phyloP scores from a whole-genome alignment of 495 filamentous ascomycete genomes.

The Aspergillus bertholletiae region DNA sequence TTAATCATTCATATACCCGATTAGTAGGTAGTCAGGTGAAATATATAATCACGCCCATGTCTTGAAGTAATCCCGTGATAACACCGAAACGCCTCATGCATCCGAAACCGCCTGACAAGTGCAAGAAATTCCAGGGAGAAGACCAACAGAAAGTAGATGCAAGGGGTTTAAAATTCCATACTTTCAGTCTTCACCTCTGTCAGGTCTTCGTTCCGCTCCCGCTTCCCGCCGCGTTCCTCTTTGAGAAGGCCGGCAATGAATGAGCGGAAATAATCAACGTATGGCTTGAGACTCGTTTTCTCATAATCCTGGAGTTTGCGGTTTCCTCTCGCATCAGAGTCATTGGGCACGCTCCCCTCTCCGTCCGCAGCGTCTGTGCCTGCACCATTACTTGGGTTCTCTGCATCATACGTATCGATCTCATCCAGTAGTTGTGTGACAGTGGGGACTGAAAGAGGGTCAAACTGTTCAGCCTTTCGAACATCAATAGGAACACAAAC shows the following conservation, averaged over 20 bases:
- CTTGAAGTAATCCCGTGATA: not conserved
- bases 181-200: slow-evolving; percentile 46
- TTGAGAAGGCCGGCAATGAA: slow-evolving; percentile 77
- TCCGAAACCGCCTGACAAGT: not conserved
- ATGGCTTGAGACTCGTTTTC: slow-evolving; percentile 92
- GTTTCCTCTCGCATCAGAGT: slow-evolving; percentile 30
- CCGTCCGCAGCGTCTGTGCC: slow-evolving; percentile 31
- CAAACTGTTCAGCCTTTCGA: slow-evolving; percentile 67
- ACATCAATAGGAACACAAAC: slow-evolving; percentile 94
- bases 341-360: slow-evolving; percentile 36
- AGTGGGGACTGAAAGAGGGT: slow-evolving; percentile 83
- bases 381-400: slow-evolving; percentile 27
- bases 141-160: not conserved
- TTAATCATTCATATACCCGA: not conserved
- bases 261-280: slow-evolving; percentile 80
- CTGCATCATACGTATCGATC: slow-evolving; percentile 70
- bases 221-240: slow-evolving; percentile 72
- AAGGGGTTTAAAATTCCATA: slow-evolving; percentile 46
- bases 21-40: not conserved
- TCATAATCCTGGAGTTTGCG: slow-evolving; percentile 80
- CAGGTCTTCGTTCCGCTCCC: slow-evolving; percentile 64
- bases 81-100: not conserved
- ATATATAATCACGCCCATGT: not conserved
- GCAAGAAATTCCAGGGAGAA: too few relatives aligned
- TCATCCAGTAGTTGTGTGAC: slow-evolving; percentile 74